These are phyloP conservation scores for Auriscalpium orientale DNA, from an alignment of 768 basidiomycete genomes.

Conservation along the genomic window DNA sequence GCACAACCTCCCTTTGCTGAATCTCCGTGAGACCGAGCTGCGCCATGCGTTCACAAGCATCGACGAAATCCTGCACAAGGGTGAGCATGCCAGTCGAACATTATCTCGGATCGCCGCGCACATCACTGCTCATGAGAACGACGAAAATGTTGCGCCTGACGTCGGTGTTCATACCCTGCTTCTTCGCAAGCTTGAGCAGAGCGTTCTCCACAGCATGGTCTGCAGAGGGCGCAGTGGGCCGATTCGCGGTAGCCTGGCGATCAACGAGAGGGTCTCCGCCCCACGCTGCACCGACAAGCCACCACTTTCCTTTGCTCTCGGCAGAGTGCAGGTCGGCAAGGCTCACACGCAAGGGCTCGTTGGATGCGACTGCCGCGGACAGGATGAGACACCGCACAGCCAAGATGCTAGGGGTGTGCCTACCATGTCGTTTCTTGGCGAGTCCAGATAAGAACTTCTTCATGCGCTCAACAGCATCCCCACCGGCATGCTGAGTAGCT, in stretches of 20 bases:
- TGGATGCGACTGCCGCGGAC: conserved; percentile 55
- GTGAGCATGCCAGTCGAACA: not conserved
- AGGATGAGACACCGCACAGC: not conserved
- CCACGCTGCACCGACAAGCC: conserved; percentile 97
- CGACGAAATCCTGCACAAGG: conserved; percentile 75
- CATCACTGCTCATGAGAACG: conserved; percentile 92
- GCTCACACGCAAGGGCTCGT: conserved; percentile 82
- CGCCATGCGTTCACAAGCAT: conserved; percentile 85
- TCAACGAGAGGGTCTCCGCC: conserved; percentile 85
- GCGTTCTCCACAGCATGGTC: conserved; percentile 27
- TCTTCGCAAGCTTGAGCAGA: conserved; percentile 74
- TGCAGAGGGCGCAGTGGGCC: conserved; percentile 19
- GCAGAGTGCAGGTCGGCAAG: conserved; percentile 80
- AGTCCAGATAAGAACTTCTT: conserved; percentile 79
- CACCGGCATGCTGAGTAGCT: conserved; percentile 57
- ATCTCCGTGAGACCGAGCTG: conserved; percentile 79
- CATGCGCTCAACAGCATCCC: conserved; percentile 75
- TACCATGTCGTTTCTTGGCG: conserved; percentile 71
- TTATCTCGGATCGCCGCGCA: conserved; percentile 30
- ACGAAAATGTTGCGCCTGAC: conserved; percentile 87
- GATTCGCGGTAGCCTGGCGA: conserved; percentile 35
- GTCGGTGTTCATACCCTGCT: conserved; percentile 99
- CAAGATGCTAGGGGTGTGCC: conserved; percentile 9
- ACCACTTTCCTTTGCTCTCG: conserved; percentile 92
- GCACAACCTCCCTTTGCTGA: conserved; percentile 92